A percentile compares a stretch with the other conserved stretches of the same genome.
phyloP scores from a whole-genome alignment of 2,329 filamentous ascomycete species.

The Trichoderma gracile region DNA sequence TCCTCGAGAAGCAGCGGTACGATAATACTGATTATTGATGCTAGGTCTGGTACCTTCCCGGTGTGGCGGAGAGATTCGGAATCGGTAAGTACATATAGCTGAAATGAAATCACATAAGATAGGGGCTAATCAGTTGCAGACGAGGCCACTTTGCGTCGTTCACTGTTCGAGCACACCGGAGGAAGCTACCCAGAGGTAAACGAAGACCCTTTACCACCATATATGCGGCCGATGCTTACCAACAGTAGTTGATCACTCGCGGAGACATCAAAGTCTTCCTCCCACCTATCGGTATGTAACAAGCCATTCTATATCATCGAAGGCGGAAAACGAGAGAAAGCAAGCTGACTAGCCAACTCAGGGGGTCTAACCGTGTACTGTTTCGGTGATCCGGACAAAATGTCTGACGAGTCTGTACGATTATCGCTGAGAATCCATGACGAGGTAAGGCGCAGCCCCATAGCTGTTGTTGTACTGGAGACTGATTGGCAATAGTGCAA shows the following conservation, averaged over 20 bases:
- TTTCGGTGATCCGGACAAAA: constrained; percentile 92
- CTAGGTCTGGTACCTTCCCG: constrained; percentile 76
- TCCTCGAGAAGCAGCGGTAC: neutral
- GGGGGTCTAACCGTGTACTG: constrained; percentile 93
- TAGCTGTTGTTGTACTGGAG: neutral
- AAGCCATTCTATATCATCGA: too few species aligned
- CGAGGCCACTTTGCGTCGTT: constrained; percentile 80
- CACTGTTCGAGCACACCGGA: constrained; percentile 92
- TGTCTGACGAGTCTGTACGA: constrained; percentile 79
- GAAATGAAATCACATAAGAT: neutral
- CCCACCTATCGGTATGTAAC: constrained; percentile 73
- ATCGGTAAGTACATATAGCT: constrained; percentile 60
- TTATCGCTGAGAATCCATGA: constrained; percentile 81
- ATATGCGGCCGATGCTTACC: constrained; percentile 29
- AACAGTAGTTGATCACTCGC: constrained; percentile 73
- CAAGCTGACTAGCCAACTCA: constrained; percentile 31
- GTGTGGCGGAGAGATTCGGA: constrained; percentile 88
- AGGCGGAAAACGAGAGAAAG: neutral
- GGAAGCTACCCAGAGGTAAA: constrained; percentile 85
- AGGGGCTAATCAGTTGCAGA: constrained; percentile 51
- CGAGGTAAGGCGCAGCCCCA: constrained; percentile 46
- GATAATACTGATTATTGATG: neutral
- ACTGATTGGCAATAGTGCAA: constrained; percentile 63
- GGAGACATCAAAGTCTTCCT: constrained; percentile 94
- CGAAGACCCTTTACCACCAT: neutral